Evolutionary conservation across 345 rosid genomes (phyloP).

Genomic region (Aquilaria sinensis): DNA sequence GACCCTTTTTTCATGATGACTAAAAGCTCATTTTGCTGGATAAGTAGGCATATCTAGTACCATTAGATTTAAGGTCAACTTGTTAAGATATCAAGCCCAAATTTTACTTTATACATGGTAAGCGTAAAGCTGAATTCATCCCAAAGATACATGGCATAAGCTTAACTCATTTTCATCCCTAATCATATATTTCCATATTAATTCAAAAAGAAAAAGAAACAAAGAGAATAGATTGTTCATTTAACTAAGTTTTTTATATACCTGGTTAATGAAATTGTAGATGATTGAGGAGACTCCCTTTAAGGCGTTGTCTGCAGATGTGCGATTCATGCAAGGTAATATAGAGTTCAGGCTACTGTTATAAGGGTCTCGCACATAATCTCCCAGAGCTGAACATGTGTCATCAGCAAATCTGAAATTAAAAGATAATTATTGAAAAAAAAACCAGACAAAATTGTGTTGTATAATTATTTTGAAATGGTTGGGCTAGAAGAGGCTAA

Average conservation of each 20-base stretch:
- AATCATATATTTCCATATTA: no score
- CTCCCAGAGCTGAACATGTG: conserved; percentile 45
- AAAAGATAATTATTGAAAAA: conserved; percentile 7
- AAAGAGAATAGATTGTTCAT: no score
- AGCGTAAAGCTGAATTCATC: no score
- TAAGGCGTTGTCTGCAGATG: conserved; percentile 30
- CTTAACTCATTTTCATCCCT: no score
- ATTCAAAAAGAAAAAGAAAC: no score
- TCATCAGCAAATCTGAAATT: conserved; percentile 48
- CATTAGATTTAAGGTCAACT: no score
- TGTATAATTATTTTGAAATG: background rate
- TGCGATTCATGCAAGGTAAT: conserved; percentile 47
- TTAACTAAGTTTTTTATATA: conserved; percentile 4
- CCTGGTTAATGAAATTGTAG: conserved; percentile 41
- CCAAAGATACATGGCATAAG: no score
- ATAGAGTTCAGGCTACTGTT: conserved; percentile 32
- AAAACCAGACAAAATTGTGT: background rate
- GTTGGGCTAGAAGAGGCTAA: background rate
- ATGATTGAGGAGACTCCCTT: conserved; percentile 31
- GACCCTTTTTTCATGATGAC: no score
- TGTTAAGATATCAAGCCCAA: no score
- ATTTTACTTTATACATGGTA: no score
- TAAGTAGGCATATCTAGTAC: no score
- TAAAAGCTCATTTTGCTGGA: no score
- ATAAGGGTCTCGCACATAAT: conserved; percentile 39